phyloP scores from a whole-genome alignment of 2,329 filamentous ascomycete species.

The Claviceps pazoutovae region DNA sequence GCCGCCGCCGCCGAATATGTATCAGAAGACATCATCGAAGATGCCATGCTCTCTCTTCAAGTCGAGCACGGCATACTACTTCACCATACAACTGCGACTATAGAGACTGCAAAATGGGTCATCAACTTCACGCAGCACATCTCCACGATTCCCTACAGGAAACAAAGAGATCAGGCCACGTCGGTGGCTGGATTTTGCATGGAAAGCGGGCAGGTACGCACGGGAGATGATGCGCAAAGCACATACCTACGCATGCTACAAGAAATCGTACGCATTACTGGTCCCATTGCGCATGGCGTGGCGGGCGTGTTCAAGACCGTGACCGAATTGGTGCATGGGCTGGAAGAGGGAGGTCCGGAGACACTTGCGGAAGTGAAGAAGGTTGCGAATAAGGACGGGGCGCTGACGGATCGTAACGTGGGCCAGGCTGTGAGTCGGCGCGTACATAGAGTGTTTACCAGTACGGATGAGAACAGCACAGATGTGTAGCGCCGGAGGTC shows the following conservation, averaged over 20 bases:
- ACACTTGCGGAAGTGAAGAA: constrained; percentile 48
- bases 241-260: constrained; percentile 65
- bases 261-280: constrained; percentile 58
- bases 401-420: constrained; percentile 37
- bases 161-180: constrained; percentile 32
- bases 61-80: constrained; percentile 52
- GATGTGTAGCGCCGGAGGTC: constrained; percentile 28
- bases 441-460: constrained; percentile 46
- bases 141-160: constrained; percentile 59
- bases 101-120: constrained; percentile 62
- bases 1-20: constrained; percentile 32
- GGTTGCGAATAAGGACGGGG: constrained; percentile 42
- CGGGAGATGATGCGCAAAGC: constrained; percentile 50
- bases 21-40: constrained; percentile 55
- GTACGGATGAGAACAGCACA: constrained; percentile 38
- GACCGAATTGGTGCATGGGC: constrained; percentile 39
- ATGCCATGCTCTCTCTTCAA: constrained; percentile 56
- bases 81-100: constrained; percentile 47
- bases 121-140: constrained; percentile 64
- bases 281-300: constrained; percentile 58
- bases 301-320: constrained; percentile 45
- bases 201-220: constrained; percentile 61
- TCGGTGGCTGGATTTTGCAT: constrained; percentile 59
- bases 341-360: constrained; percentile 44
- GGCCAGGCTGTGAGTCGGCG: constrained; percentile 45